These are phyloP conservation scores for Diaporthe velutina DNA, from an alignment of 2,329 filamentous ascomycete genomes.

Conservation along the genomic window DNA sequence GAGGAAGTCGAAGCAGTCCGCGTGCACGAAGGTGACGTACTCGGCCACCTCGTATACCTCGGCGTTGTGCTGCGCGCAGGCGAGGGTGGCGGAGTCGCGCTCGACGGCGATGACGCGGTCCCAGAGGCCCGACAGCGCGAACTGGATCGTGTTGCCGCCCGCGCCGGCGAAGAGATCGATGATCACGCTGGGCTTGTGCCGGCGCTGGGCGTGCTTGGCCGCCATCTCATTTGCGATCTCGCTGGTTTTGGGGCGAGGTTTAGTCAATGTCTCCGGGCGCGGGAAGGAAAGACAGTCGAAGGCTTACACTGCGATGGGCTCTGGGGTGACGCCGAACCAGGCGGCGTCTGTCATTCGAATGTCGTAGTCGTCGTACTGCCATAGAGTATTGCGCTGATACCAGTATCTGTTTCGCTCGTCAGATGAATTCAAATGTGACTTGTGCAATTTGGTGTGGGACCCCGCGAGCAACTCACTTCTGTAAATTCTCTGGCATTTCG, in stretches of 20 bases:
- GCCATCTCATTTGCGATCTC: constrained; percentile 82
- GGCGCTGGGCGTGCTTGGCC: constrained; percentile 62
- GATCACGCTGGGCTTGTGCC: constrained; percentile 57
- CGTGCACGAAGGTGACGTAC: constrained; percentile 86
- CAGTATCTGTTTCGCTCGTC: constrained; percentile 76
- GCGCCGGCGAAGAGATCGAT: constrained; percentile 93
- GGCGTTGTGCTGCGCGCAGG: constrained; percentile 94
- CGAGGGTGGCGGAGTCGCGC: constrained; percentile 81
- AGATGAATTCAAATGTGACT: neutral
- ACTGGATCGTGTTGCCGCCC: constrained; percentile 95
- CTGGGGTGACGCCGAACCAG: constrained; percentile 97
- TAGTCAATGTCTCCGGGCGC: neutral
- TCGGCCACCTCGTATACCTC: constrained; percentile 83
- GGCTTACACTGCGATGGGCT: constrained; percentile 85
- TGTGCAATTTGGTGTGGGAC: neutral
- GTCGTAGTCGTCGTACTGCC: constrained; percentile 87
- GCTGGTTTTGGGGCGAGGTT: constrained; percentile 53
- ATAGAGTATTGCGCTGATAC: constrained; percentile 88
- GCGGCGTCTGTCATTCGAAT: constrained; percentile 92
- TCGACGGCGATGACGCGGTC: constrained; percentile 90
- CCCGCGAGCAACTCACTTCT: constrained; percentile 74
- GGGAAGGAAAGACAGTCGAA: neutral
- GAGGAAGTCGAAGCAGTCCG: constrained; percentile 86
- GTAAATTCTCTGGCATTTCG: constrained; percentile 85
- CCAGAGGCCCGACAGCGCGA: constrained; percentile 85